Percentiles rank a stretch among this genome's conserved stretches.
Evolutionary conservation across 2,329 filamentous ascomycete species (phyloP).

Genomic region (Aaosphaeria pasadenensis): DNA sequence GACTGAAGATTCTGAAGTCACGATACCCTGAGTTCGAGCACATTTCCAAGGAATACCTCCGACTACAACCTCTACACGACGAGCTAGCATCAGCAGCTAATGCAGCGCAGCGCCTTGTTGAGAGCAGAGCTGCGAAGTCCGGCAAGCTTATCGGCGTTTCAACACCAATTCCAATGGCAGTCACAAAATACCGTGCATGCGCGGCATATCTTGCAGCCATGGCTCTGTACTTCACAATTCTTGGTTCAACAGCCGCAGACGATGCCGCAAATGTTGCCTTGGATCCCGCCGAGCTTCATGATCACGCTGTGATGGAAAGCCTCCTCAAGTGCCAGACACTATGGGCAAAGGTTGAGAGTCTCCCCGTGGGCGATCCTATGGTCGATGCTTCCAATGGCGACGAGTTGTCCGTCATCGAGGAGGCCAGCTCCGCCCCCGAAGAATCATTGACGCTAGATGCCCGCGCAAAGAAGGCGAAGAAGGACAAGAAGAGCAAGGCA

Average conservation of each 20-base stretch:
- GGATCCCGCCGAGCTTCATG: constrained; percentile 74
- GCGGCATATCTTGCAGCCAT: constrained; percentile 83
- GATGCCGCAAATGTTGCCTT: constrained; percentile 56
- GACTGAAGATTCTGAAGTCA: constrained; percentile 69
- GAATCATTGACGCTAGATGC: constrained; percentile 35
- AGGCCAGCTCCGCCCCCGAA: constrained; percentile 17
- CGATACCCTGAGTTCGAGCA: constrained; percentile 92
- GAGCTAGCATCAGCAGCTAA: constrained; percentile 59
- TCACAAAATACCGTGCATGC: constrained; percentile 73
- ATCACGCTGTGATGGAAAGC: constrained; percentile 87
- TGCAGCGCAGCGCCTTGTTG: constrained; percentile 48
- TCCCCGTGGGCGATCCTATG: constrained; percentile 54
- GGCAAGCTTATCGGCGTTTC: constrained; percentile 9
- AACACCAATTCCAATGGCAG: constrained; percentile 26
- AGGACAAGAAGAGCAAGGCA: constrained; percentile 46
- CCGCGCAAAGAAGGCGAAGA: constrained; percentile 29
- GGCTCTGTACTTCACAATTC: constrained; percentile 89
- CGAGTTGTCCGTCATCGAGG: constrained; percentile 34
- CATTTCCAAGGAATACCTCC: constrained; percentile 73
- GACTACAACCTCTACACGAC: constrained; percentile 62
- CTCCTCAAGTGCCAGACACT: constrained; percentile 75
- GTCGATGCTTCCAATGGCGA: constrained; percentile 28
- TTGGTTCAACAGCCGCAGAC: constrained; percentile 73
- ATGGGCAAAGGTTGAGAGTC: constrained; percentile 71
- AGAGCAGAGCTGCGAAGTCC: constrained; percentile 22